phyloP scores from a whole-genome alignment of 768 basidiomycete species.

The Lactarius deliciosus region DNA sequence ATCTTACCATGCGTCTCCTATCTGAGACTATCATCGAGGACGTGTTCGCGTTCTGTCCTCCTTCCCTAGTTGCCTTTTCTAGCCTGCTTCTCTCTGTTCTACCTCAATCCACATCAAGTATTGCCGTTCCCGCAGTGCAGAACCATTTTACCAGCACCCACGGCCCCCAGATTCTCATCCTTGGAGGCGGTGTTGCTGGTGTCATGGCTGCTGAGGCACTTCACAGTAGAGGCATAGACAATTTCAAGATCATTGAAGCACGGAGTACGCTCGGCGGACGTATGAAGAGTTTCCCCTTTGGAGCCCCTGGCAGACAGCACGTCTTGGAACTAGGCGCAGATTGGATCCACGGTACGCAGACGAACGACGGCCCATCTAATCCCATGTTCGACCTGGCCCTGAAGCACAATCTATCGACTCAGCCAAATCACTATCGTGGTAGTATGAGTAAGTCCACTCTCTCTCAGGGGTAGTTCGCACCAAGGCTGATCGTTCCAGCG shows the following conservation, averaged over 20 bases:
- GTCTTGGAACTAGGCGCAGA: slow-evolving; percentile 57
- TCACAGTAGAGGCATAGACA: slow-evolving; percentile 50
- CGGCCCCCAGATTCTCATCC: slow-evolving; percentile 49
- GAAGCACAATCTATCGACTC: slow-evolving; percentile 52
- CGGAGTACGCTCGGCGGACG: slow-evolving; percentile 61
- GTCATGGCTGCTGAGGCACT: slow-evolving; percentile 63
- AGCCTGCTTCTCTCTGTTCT: slow-evolving; percentile 16
- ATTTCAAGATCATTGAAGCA: slow-evolving; percentile 63
- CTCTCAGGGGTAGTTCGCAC: not conserved
- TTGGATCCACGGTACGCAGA: slow-evolving; percentile 57
- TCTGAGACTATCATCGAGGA: slow-evolving; percentile 11
- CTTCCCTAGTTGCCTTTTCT: slow-evolving; percentile 5
- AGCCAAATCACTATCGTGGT: slow-evolving; percentile 45
- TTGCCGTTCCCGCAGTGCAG: slow-evolving; percentile 6
- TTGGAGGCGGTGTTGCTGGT: slow-evolving; percentile 67
- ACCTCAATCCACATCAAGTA: slow-evolving; percentile 15
- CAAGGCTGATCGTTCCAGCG: slow-evolving; percentile 36
- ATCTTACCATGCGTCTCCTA: slow-evolving; percentile 21
- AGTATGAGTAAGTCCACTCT: slow-evolving; percentile 41
- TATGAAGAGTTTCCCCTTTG: slow-evolving; percentile 50
- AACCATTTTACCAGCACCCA: slow-evolving; percentile 27
- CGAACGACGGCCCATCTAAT: slow-evolving; percentile 50
- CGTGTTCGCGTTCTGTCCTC: slow-evolving; percentile 8
- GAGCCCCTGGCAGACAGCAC: slow-evolving; percentile 38
- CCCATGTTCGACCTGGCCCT: slow-evolving; percentile 58